Base-by-base conservation (phyloP, 2,329 filamentous ascomycete species). In the Ophiostoma ulmi region DNA sequence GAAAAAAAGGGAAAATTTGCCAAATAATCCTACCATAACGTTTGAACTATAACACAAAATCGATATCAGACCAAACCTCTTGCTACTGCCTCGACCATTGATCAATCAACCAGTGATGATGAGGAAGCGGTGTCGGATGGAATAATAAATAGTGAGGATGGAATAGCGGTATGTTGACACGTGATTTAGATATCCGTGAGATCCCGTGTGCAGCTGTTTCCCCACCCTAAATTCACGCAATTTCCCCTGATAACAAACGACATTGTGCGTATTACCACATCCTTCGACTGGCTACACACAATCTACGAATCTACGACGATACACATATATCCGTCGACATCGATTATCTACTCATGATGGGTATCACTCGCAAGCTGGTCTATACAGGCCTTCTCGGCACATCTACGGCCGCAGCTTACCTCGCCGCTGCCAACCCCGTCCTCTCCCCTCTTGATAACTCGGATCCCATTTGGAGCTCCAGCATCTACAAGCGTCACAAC, bases 381-480 rank as follows among this genome's bases (percentile, higher is more conserved):
- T 80, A 82, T 72, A 80, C 80, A 5, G 81, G 82, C 70, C 78
- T 83, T 44, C 79, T 82, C 26, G 83, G 84, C 73, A 83, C 84
- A 17, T 84, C 84, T 20, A 80, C 81, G 31, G 84, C 83, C 17
- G 81, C 81, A 31, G 81, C 86, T 44, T 86, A 83, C 72, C 81
- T 85, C 72, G 85, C 84, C 63, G 81, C 85, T 72, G 82, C 83
- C 72, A 88, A 86, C 74, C 83, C 80, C 55, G 81, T 90, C 75
- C 80, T 87, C 75, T 83, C 86, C 69, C 84, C 90, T 58, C 77
- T 90, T 66, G 78, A 82, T n/a, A 77, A 83, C 64, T 83, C 84
- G 74, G 89, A 91, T 75, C 85, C 86, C 48, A 79, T 91, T 75
- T 90, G 88, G 83, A 81, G 81, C 70, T 85, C 85, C 38, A 80